Evolutionary conservation across 2,329 filamentous ascomycete species (phyloP), one percentile per base, ranked within the genome.

Genomic region (Aschersonia sp.): DNA sequence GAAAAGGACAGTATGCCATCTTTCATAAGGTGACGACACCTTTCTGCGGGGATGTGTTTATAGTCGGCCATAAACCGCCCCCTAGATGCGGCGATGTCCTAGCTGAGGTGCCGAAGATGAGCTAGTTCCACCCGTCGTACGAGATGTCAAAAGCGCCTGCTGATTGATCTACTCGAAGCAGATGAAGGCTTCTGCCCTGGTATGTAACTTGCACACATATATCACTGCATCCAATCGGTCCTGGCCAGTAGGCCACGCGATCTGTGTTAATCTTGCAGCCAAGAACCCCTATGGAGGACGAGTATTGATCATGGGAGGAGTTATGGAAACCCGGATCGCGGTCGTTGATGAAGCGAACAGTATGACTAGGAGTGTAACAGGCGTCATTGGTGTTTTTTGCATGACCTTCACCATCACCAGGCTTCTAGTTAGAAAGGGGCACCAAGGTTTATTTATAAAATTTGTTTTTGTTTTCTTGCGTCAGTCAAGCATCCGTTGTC

Each of bases 101-200:
- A 41, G 75, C 76, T 10, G 66, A 64, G 50, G 67, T 55, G 52
- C 75, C 75, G 35, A 67, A 73, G 54, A 61, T 60, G 41, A 80
- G 72, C 55, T 73, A 72, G 66, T 77, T 77, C 73, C 74, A 80
- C 45, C 76, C 75, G 52, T 79, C 76, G 64, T 79, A 80, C 49
- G 66, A 71, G 63, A 80, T 71, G 60, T 80, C 77, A 59, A 76
- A 59, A 46, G 75, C 76, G 45, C 74, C 75, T 41, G 64, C 66
- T 0, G 75, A 79, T 46, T 65, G 60, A 64, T 79, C 77, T 52
- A 80, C 64, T 58, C 70, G 70, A 50, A 80, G 69, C 47, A 87
- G 73, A 54, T 77, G 68, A 48, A 81, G 59, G 40, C 62, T n/a
- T n/a, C n/a, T n/a, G n/a, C n/a, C n/a, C n/a, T n/a, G n/a, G n/a